phyloP scores from a whole-genome alignment of 768 basidiomycete species.

The Podaxis sp. region DNA sequence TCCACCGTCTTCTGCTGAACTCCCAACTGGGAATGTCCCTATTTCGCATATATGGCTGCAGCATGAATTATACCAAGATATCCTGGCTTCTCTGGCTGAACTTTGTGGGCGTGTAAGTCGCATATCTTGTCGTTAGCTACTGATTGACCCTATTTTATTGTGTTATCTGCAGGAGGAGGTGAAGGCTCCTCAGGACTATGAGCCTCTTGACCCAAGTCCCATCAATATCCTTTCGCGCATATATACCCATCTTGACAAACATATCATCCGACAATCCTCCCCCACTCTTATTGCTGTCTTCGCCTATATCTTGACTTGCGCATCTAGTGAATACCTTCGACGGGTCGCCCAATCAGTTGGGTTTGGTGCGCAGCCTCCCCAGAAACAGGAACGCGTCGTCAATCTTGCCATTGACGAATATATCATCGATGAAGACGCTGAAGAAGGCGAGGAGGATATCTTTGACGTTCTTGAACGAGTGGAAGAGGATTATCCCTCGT shows the following conservation, averaged over 20 bases:
- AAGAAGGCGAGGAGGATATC: constrained; percentile 37
- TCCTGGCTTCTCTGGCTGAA: constrained; percentile 49
- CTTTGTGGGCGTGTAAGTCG: constrained; percentile 59
- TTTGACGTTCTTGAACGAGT: constrained; percentile 34
- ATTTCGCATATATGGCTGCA: constrained; percentile 47
- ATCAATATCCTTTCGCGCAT: constrained; percentile 56
- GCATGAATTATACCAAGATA: constrained; percentile 48
- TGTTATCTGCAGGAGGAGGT: constrained; percentile 28
- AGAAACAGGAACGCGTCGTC: constrained; percentile 22
- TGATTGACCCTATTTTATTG: background rate
- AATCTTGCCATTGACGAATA: constrained; percentile 28
- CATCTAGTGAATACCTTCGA: constrained; percentile 63
- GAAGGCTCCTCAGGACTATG: constrained; percentile 36
- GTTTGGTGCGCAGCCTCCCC: constrained; percentile 33
- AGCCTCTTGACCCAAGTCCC: constrained; percentile 41
- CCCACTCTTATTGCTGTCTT: constrained; percentile 48
- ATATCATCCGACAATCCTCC: constrained; percentile 54
- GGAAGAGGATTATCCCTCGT: constrained; percentile 55
- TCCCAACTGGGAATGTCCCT: constrained; percentile 17
- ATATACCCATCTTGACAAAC: constrained; percentile 52
- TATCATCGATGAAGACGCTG: constrained; percentile 35
- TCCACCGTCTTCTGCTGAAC: constrained; percentile 31
- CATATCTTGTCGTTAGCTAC: background rate
- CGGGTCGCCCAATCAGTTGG: constrained; percentile 61
- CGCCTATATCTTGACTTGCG: constrained; percentile 64